Base-by-base conservation (phyloP, 2,329 filamentous ascomycete species). In the Sclerotiophoma versabilis region DNA sequence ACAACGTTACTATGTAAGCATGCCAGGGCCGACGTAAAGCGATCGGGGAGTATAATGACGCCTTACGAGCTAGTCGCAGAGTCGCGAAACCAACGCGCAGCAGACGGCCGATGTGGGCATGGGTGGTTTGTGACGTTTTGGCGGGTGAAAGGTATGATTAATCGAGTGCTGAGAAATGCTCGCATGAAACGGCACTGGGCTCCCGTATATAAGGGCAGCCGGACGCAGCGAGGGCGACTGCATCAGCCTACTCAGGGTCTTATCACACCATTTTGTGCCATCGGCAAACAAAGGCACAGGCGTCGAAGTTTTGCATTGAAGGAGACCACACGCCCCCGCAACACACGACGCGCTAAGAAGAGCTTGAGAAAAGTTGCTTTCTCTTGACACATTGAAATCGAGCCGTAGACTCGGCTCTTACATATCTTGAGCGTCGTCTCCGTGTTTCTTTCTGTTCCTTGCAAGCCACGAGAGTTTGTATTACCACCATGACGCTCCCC, bases 401-500 rank as follows among this genome's bases (percentile, higher is more conserved):
- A 33, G 41, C 27, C 38, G 37, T 46, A 49, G 26, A 51, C 20
- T 51, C 46, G 33, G 25, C 29, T 47, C 43, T 37, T 25, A 27
- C 9, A 36, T 55, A 49, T 49, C 43, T 49, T 36, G 32, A 51
- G 30, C 1, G 17, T 19, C 17, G 33, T 41, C 30, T 23, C 4
- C 15, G 25, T 14, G 17, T 15, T 15, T 19, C 26, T 47, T 34
- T 26, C 33, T 30, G 32, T n/a, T n/a, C n/a, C n/a, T n/a, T n/a
- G n/a, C n/a, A 25, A 25, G 2, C 20, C 23, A 19, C 11, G 8
- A 37, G 23, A 27, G 23, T 29, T 10, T 1, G 10, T 12, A 25
- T 29, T 22, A 38, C 41, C 57, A 63, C 37, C 50, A 78, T 77
- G 76, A 77, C 75, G 54, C 57, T 73, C 34, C 42, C 70, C 29